Base-by-base conservation (phyloP, 139 green algal species). In the Coelastrella sp. region DNA sequence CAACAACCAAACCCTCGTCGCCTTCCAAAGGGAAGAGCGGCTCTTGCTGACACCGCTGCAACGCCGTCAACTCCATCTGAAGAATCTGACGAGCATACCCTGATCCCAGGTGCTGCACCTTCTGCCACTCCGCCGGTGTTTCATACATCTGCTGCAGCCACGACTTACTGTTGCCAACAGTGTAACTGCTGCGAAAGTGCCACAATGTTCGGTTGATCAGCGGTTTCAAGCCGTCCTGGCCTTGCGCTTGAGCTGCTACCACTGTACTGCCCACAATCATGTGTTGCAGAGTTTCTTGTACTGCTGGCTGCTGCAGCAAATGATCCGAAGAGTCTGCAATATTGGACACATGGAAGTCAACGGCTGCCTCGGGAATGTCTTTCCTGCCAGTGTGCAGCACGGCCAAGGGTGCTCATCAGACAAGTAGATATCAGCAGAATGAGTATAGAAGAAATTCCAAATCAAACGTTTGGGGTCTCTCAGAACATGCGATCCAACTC, bases 331-430 rank as follows among this genome's bases (percentile, higher is more conserved):
- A n/a, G n/a, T 80, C 30, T 21, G 86, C 57, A 5, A 89, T 17
- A 3, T 88, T 85, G 32, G 86, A 71, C 0, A 92, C 72, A 64
- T 93, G 90, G 69, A 93, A 93, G 80, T 93, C 90, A 8, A 93
- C 63, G 3, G 90, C 89, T 17, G 89, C 87, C 19, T 88, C 40
- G 1, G 89, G 90, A 40, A 93, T 87, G 53, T 93, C 90, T 25
- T 63, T 82, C 37, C 79, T 84, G 30, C n/a, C n/a, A n/a, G n/a
- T n/a, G n/a, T n/a, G n/a, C n/a, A n/a, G n/a, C n/a, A n/a, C n/a
- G n/a, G n/a, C n/a, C n/a, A n/a, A n/a, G n/a, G n/a, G n/a, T n/a
- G n/a, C n/a, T n/a, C 59, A 67, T 32, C 59, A 67, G 7, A 21
- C 59, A 32, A 6, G 45, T 1, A n/a, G n/a, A n/a, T n/a, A n/a